phyloP scores from a whole-genome alignment of 257 asterid genomes.

The Fraxinus anomala region DNA sequence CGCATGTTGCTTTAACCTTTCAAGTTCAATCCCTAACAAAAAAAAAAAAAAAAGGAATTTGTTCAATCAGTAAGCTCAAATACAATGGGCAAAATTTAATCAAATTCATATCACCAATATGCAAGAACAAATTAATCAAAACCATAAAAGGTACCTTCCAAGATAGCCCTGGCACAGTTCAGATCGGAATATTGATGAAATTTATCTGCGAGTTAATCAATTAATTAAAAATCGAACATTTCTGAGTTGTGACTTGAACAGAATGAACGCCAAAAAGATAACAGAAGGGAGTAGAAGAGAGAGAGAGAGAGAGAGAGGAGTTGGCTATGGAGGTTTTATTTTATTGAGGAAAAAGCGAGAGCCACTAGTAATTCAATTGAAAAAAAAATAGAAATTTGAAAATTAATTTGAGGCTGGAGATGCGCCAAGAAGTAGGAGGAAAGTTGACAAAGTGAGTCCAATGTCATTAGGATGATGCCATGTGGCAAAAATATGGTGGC shows the following conservation, averaged over 20 bases:
- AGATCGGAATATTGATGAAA: conserved; percentile 2
- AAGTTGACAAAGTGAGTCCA: not conserved
- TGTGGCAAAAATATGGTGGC: not conserved
- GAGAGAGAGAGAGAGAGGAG: not conserved
- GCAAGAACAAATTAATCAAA: not conserved
- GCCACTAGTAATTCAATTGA: conserved; percentile 61
- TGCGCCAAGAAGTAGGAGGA: not conserved
- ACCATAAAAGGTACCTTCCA: conserved; percentile 32
- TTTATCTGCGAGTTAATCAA: too few species aligned
- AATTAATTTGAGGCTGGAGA: conserved; percentile 61
- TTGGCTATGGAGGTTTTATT: conserved; percentile 24
- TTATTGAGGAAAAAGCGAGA: conserved; percentile 45
- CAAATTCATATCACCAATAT: not conserved
- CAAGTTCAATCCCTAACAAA: conserved; percentile 28
- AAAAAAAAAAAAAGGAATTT: conserved; percentile 1
- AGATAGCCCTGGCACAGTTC: conserved; percentile 37
- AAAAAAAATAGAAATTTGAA: conserved; percentile 30
- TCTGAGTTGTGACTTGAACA: not conserved
- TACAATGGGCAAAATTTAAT: not conserved
- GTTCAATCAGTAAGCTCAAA: conserved; percentile 43
- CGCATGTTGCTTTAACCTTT: conserved; percentile 55
- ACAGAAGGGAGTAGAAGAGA: conserved; percentile 6
- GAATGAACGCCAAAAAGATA: not conserved
- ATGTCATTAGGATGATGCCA: not conserved
- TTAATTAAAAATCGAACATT: not conserved